These are phyloP conservation scores for Juglanconis sp. DNA, from an alignment of 2,329 filamentous ascomycete genomes.

Conservation along the genomic window DNA sequence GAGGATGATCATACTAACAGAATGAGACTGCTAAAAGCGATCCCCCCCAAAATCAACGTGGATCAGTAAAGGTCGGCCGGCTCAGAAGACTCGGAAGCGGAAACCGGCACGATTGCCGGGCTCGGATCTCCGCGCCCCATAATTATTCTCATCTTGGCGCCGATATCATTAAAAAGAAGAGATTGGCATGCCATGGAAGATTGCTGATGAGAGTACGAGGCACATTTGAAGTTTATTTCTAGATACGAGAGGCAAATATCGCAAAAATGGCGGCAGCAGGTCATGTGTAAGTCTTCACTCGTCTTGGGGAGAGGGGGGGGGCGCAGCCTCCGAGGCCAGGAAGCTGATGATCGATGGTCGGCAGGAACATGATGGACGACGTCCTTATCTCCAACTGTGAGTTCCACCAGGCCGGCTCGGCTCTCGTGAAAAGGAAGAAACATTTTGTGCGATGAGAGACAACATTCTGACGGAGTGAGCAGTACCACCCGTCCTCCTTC, in stretches of 20 bases:
- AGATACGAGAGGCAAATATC: too few relatives aligned
- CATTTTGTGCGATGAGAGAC: not conserved
- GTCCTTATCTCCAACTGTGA: conserved; percentile 36
- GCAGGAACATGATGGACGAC: conserved; percentile 40
- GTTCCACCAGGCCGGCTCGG: conserved; percentile 6
- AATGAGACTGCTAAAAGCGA: too few relatives aligned
- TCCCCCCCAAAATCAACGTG: not conserved
- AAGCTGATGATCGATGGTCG: not conserved
- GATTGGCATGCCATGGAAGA: not conserved
- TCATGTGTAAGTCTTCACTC: conserved; percentile 9
- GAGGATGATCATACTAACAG: too few relatives aligned
- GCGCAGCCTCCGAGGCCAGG: not conserved
- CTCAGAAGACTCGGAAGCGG: not conserved
- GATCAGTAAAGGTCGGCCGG: not conserved
- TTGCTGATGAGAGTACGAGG: too few relatives aligned
- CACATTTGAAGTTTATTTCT: not conserved
- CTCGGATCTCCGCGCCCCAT: not conserved
- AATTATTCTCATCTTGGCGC: not conserved
- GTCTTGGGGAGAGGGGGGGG: too few relatives aligned
- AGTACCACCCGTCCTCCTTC: conserved; percentile 31
- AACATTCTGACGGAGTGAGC: not conserved
- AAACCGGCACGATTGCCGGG: not conserved
- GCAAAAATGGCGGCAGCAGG: conserved; percentile 2
- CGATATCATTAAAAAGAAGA: not conserved
- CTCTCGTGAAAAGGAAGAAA: not conserved